Percentiles rank a stretch among this genome's conserved stretches.
Conservation (phyloP, 768 basidiomycete species). For the Gautieria morchelliformis region DNA sequence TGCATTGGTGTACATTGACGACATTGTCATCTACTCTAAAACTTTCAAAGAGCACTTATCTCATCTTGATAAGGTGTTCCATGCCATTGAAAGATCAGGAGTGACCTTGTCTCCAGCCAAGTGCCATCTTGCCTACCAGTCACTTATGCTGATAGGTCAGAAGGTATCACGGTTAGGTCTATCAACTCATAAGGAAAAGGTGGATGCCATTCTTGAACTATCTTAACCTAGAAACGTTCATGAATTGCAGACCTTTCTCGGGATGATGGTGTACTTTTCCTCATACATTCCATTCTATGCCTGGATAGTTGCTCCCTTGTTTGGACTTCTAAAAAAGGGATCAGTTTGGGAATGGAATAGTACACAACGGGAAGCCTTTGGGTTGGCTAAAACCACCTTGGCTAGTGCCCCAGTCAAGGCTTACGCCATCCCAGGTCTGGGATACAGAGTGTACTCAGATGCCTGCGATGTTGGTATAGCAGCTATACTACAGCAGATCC, state of each 20-base stretch:
- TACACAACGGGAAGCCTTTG: conserved; percentile 20
- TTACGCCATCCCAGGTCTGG: conserved; percentile 19
- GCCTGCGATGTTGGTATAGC: conserved; percentile 21
- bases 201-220: conserved; percentile 24
- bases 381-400: conserved; percentile 20
- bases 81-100: conserved; percentile 17
- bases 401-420: conserved; percentile 24
- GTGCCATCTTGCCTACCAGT: conserved; percentile 25
- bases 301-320: conserved; percentile 24
- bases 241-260: conserved; percentile 26
- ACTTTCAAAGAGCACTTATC: not conserved
- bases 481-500: conserved; percentile 23
- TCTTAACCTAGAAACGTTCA: conserved; percentile 14
- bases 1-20: conserved; percentile 32
- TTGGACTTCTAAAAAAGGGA: conserved; percentile 23
- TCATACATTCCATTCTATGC: conserved; percentile 28
- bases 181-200: conserved; percentile 29
- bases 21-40: conserved; percentile 27
- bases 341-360: conserved; percentile 16
- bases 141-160: conserved; percentile 28
- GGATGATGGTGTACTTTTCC: conserved; percentile 31
- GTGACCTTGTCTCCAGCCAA: conserved; percentile 27
- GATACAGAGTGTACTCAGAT: conserved; percentile 30
- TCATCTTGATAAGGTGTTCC: conserved; percentile 15
- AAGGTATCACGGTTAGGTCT: conserved; percentile 30